Evolutionary conservation across 768 basidiomycete species (phyloP), one percentile per base, ranked within the genome.

Genomic region (Podaxis carcinomalis): DNA sequence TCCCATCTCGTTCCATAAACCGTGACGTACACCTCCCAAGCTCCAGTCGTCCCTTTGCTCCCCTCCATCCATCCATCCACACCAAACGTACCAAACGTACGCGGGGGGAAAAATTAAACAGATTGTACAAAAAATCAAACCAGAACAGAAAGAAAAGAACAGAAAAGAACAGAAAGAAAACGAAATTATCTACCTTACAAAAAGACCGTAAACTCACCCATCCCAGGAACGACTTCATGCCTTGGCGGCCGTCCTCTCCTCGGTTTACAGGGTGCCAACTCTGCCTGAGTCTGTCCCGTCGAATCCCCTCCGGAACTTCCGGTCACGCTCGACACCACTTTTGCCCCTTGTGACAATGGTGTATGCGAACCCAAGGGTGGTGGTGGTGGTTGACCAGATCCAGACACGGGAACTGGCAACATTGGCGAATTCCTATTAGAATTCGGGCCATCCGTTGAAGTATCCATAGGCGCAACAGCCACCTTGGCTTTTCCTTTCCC

Each of bases 181-280:
- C 23, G 36, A 35, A 50, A 35, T 23, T 28, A 25, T 14, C 21
- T 36, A 49, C 51, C 51, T 36, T 59, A 59, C 27, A 59, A 35
- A 28, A 59, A 59, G 28, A 59, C 57, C 23, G 49, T 51, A 59
- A 59, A 59, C 49, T 59, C 57, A 59, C 57, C 57, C 57, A 51
- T 59, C 39, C 57, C 57, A 40, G 57, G 57, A 5, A 59, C 57
- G 4, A 59, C 50, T n/a, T 59, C 57, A 42, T 59, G 49, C 23
- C 57, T 59, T 35, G 57, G 57, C 23, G 57, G 57, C 4, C 57
- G 50, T 23, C 57, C 57, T 28, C 57, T 51, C 11, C 57, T 36
- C 37, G 57, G 57, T 52, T 59, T 59, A 42, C 57, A 59, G 13
- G 57, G 57, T 16, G 57, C 50, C 11, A 59, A 25, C 11, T 59